Conservation (phyloP, 768 basidiomycete species). For the Fomitopsis pulvina region DNA sequence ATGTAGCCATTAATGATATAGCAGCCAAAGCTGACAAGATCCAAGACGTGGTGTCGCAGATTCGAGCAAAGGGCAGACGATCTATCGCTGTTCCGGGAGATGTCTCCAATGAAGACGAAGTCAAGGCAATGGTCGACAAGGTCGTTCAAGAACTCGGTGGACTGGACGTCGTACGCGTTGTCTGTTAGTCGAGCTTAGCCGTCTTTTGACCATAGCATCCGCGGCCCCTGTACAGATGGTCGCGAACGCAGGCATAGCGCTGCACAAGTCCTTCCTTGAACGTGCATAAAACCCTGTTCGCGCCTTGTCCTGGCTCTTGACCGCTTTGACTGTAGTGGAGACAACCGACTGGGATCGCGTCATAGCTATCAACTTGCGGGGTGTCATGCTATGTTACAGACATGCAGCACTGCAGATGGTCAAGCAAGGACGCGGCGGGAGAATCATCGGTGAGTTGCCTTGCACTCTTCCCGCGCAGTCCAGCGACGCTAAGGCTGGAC, state of each 20-base stretch:
- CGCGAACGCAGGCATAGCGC: conserved; percentile 21
- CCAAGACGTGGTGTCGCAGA: conserved; percentile 9
- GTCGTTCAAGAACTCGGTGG: conserved; percentile 29
- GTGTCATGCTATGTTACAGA: conserved; percentile 32
- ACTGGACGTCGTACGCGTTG: conserved; percentile 39
- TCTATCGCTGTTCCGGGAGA: conserved; percentile 28
- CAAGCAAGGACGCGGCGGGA: conserved; percentile 31
- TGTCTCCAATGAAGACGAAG: conserved; percentile 35
- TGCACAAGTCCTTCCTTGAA: conserved; percentile 10
- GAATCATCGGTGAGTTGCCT: conserved; percentile 28
- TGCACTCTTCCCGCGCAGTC: background rate
- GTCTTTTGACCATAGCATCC: background rate
- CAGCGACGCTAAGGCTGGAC: background rate
- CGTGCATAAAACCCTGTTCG: background rate
- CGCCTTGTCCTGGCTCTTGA: background rate
- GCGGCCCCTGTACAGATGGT: conserved; percentile 15
- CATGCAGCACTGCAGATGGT: conserved; percentile 35
- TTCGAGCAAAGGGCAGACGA: conserved; percentile 18
- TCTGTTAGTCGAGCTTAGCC: too few relatives aligned
- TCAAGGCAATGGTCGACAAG: conserved; percentile 31
- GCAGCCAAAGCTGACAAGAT: conserved; percentile 9
- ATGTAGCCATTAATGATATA: conserved; percentile 20
- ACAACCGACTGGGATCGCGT: conserved; percentile 12
- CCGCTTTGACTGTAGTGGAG: background rate
- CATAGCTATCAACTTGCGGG: conserved; percentile 26